Conservation (phyloP, 2,329 filamentous ascomycete species). For the Curvularia lunata region DNA sequence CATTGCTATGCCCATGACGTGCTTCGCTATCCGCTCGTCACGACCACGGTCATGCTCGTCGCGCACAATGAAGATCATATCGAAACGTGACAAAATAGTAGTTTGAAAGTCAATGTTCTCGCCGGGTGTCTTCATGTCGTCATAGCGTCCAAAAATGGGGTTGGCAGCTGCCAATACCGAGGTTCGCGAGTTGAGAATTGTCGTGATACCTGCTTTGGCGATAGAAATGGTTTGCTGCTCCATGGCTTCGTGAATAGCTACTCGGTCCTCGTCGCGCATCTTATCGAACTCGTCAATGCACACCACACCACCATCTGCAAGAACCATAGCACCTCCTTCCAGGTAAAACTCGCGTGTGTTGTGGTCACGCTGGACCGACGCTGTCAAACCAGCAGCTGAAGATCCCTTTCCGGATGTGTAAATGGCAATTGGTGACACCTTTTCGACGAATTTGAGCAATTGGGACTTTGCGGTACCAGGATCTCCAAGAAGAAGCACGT, state of each 20-base stretch:
- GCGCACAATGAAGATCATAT: conserved; percentile 99
- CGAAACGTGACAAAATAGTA: conserved; percentile 95
- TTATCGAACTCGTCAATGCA: conserved; percentile 99
- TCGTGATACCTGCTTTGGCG: conserved; percentile 97
- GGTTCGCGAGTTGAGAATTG: conserved; percentile 93
- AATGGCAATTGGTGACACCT: conserved; percentile 93
- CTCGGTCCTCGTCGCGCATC: conserved; percentile 97
- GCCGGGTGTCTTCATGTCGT: conserved; percentile 95
- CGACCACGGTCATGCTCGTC: conserved; percentile 90
- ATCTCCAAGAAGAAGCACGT: conserved; percentile 93
- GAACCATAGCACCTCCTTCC: conserved; percentile 97
- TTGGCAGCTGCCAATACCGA: conserved; percentile 96
- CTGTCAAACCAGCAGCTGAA: conserved; percentile 94
- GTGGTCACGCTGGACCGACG: conserved; percentile 92
- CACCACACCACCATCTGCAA: conserved; percentile 94
- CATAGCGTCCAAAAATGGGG: conserved; percentile 96
- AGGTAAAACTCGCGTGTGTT: conserved; percentile 96
- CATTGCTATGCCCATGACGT: conserved; percentile 98
- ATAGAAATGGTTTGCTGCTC: conserved; percentile 99
- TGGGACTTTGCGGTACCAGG: conserved; percentile 98
- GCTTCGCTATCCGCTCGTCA: conserved; percentile 91
- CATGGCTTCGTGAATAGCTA: conserved; percentile 99
- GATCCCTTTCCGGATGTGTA: conserved; percentile 99
- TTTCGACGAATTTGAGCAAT: conserved; percentile 95
- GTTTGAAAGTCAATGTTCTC: conserved; percentile 99